A percentile compares a stretch with the other conserved stretches of the same genome.
Evolutionary conservation across 1,284 basidiomycete genomes (phyloP).

Genomic region (Apiotrichum sp.): DNA sequence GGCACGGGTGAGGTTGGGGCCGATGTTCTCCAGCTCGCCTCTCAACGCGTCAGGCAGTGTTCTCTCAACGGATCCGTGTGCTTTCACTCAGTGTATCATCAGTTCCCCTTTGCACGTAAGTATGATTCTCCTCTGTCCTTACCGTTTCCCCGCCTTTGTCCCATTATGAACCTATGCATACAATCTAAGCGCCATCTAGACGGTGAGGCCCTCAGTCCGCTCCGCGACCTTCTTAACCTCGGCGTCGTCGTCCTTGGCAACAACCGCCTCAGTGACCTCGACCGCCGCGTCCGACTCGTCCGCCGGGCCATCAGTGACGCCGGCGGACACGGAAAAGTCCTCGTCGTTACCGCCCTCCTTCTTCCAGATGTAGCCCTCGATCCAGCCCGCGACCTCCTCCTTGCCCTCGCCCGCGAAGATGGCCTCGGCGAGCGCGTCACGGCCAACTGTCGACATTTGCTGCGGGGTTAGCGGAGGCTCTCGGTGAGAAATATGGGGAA

Average conservation of each 20-base stretch:
- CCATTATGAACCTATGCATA: background rate
- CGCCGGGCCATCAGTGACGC: constrained; percentile 7
- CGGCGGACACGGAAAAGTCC: constrained; percentile 7
- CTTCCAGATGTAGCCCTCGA: constrained; percentile 44
- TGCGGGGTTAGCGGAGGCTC: constrained; percentile 12
- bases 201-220: background rate
- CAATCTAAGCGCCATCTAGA: background rate
- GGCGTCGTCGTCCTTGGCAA: constrained; percentile 11
- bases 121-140: too few relatives aligned
- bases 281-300: constrained; percentile 9
- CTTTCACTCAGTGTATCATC: too few relatives aligned
- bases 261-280: constrained; percentile 2
- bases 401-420: constrained; percentile 46
- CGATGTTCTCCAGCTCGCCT: too few relatives aligned
- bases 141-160: too few relatives aligned
- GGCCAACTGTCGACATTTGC: constrained; percentile 40
- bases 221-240: background rate
- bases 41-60: too few relatives aligned
- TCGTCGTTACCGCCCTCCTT: constrained; percentile 33
- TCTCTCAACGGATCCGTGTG: too few relatives aligned
- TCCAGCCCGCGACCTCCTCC: constrained; percentile 47
- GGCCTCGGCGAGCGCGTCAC: constrained; percentile 44
- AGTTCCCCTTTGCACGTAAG: too few relatives aligned
- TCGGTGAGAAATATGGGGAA: too few relatives aligned
- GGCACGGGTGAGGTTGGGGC: too few relatives aligned